Evolutionary conservation across 768 basidiomycete genomes (phyloP).

Genomic region (Pisolithus microcarpus): DNA sequence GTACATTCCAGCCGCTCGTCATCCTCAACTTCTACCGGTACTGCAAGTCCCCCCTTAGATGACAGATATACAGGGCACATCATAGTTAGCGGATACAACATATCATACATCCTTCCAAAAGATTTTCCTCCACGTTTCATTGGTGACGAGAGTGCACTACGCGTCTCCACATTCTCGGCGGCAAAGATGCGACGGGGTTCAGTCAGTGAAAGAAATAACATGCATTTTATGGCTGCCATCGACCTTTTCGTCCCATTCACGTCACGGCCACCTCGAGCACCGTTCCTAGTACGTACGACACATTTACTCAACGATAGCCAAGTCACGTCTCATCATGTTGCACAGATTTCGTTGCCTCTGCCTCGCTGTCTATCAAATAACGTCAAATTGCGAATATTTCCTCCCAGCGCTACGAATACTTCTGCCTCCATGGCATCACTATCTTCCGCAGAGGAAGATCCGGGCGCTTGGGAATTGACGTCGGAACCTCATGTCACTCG

Average conservation of each 20-base stretch:
- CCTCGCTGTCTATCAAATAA: constrained; percentile 75
- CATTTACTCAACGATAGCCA: background rate
- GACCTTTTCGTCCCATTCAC: constrained; percentile 69
- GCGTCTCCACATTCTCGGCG: constrained; percentile 18
- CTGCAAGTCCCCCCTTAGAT: constrained; percentile 43
- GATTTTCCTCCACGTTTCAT: constrained; percentile 40
- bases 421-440: constrained; percentile 64
- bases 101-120: constrained; percentile 70
- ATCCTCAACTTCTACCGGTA: constrained; percentile 26
- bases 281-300: constrained; percentile 53
- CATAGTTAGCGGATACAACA: constrained; percentile 67
- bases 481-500: constrained; percentile 73
- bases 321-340: background rate
- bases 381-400: constrained; percentile 67
- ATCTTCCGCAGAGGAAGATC: constrained; percentile 69
- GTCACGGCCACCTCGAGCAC: constrained; percentile 60
- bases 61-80: constrained; percentile 67
- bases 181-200: constrained; percentile 44
- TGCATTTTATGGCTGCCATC: constrained; percentile 77
- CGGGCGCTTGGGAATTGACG: constrained; percentile 63
- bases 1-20: constrained; percentile 29
- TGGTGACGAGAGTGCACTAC: constrained; percentile 15
- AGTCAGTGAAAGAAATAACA: constrained; percentile 45
- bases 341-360: constrained; percentile 66
- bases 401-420: constrained; percentile 44